phyloP scores from a whole-genome alignment of 352 stramenopile species.

The Pythium graminicola region DNA sequence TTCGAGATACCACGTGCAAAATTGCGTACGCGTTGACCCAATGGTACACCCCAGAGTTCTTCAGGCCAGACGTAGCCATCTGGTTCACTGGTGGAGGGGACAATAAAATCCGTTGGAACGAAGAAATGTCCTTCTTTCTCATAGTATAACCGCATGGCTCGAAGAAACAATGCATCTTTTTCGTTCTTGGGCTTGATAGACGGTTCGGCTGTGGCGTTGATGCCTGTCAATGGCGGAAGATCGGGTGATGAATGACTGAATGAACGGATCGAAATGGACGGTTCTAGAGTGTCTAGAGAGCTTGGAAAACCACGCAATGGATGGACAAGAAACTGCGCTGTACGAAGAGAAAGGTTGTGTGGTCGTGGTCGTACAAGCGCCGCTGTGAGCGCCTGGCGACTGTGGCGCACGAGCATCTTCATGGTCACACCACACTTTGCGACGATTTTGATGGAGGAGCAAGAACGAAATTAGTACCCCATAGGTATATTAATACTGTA shows the following conservation, averaged over 20 bases:
- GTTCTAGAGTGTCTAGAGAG: too few species aligned
- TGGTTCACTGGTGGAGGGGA: not conserved
- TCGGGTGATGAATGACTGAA: too few species aligned
- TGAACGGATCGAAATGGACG: too few species aligned
- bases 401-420: conserved; percentile 10
- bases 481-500: not conserved
- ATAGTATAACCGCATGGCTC: conserved; percentile 43
- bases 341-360: not conserved
- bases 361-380: conserved; percentile 5
- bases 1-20: conserved; percentile 54
- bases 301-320: not conserved
- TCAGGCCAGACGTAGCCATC: conserved; percentile 31
- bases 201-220: not conserved
- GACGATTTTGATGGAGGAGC: conserved; percentile 6
- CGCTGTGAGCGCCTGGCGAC: conserved; percentile 10
- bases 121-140: conserved; percentile 61
- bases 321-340: not conserved
- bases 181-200: conserved; percentile 15
- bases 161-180: conserved; percentile 48
- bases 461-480: conserved; percentile 1
- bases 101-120: conserved; percentile 25
- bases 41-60: conserved; percentile 39
- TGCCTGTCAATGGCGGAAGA: too few species aligned
- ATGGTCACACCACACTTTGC: not conserved
- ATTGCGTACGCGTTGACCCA: conserved; percentile 45